phyloP scores from a whole-genome alignment of 2,329 filamentous ascomycete genomes.

The Plenodomus biglobosus region DNA sequence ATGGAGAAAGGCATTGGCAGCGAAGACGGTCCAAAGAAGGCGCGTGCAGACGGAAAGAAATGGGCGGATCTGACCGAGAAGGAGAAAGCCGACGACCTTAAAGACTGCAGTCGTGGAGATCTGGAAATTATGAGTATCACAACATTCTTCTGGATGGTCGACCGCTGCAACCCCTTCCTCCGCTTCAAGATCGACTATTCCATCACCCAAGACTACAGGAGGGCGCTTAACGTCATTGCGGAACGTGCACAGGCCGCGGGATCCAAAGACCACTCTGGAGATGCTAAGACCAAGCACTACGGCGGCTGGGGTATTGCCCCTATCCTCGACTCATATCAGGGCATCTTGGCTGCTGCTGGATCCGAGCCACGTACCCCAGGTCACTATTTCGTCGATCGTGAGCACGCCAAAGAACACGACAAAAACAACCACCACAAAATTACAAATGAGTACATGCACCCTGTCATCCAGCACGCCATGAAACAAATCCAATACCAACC shows the following conservation, averaged over 20 bases:
- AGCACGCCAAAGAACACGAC: neutral
- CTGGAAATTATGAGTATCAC: conserved; percentile 41
- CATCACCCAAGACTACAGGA: conserved; percentile 2
- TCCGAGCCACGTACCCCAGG: conserved; percentile 6
- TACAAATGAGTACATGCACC: conserved; percentile 4
- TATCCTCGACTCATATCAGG: conserved; percentile 10
- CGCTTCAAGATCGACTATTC: conserved; percentile 6
- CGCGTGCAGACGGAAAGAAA: neutral
- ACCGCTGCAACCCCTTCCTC: conserved; percentile 32
- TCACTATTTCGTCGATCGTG: conserved; percentile 1
- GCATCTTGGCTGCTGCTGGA: conserved; percentile 4
- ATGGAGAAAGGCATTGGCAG: conserved; percentile 1
- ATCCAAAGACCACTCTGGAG: conserved; percentile 1
- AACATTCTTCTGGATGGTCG: conserved; percentile 56
- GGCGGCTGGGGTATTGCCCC: conserved; percentile 9
- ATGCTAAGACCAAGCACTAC: conserved; percentile 2
- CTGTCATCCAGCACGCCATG: neutral
- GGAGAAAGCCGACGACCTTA: conserved; percentile 40
- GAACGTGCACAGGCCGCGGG: neutral
- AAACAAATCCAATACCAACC: conserved; percentile 1
- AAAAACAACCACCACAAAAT: neutral
- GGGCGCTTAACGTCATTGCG: conserved; percentile 8
- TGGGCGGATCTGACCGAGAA: neutral
- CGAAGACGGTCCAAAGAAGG: neutral
- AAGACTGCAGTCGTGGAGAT: neutral